phyloP scores from a whole-genome alignment of 1,284 basidiomycete genomes.

The Chalciporus sp. region DNA sequence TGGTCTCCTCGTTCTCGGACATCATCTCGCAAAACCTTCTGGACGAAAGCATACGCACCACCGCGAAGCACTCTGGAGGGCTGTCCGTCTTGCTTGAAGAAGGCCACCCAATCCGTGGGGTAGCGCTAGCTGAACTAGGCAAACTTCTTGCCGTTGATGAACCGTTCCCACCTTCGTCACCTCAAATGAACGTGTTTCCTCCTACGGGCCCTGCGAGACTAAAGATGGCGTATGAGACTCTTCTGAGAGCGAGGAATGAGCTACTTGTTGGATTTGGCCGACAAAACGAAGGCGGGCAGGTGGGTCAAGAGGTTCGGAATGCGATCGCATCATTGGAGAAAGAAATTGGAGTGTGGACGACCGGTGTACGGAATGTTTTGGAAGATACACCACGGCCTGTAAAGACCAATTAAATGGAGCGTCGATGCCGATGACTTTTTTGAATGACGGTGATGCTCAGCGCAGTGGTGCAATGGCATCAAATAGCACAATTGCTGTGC shows the following conservation, averaged over 20 bases:
- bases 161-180: slow-evolving; percentile 39
- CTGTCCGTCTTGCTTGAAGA: slow-evolving; percentile 53
- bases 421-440: neutral
- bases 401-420: neutral
- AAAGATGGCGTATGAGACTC: slow-evolving; percentile 61
- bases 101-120: slow-evolving; percentile 80
- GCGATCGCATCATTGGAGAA: slow-evolving; percentile 60
- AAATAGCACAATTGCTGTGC: no score
- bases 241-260: slow-evolving; percentile 62
- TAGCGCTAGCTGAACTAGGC: slow-evolving; percentile 79
- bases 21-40: slow-evolving; percentile 48
- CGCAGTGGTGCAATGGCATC: no score
- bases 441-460: no score
- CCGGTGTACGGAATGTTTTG: slow-evolving; percentile 32
- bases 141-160: slow-evolving; percentile 82
- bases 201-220: slow-evolving; percentile 66
- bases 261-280: slow-evolving; percentile 64
- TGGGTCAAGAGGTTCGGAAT: slow-evolving; percentile 59
- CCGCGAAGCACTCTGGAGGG: slow-evolving; percentile 60
- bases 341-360: slow-evolving; percentile 67
- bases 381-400: slow-evolving; percentile 16
- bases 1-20: slow-evolving; percentile 53
- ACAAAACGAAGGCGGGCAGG: slow-evolving; percentile 60
- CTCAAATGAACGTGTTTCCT: slow-evolving; percentile 46
- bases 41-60: slow-evolving; percentile 65